phyloP scores from a whole-genome alignment of 73 alveolate species.

The Paramecium sonneborni region DNA sequence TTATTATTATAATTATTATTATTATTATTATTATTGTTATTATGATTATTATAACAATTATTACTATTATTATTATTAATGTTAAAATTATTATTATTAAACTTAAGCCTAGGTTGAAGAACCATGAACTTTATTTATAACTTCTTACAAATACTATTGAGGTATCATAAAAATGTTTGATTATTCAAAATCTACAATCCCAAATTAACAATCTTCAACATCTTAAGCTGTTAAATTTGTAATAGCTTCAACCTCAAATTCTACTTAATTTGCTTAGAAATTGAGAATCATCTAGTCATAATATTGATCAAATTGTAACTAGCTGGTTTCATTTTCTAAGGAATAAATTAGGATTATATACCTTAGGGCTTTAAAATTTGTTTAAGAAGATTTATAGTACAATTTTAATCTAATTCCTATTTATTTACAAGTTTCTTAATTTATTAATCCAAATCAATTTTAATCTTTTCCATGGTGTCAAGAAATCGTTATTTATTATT shows the following conservation, averaged over 20 bases:
- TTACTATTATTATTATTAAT: background rate
- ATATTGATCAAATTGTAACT: background rate
- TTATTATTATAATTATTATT: background rate
- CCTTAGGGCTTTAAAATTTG: slow-evolving; percentile 25
- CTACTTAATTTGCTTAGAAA: slow-evolving; percentile 23
- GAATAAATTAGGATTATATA: background rate
- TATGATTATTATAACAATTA: background rate
- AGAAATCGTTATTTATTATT: slow-evolving; percentile 16
- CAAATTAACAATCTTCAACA: slow-evolving; percentile 51
- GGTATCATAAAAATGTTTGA: background rate
- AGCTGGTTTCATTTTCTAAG: background rate
- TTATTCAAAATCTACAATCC: slow-evolving; percentile 47
- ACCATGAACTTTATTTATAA: slow-evolving; percentile 1
- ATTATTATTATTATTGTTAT: background rate
- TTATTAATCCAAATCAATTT: background rate
- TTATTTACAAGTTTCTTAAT: background rate
- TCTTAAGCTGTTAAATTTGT: slow-evolving; percentile 9
- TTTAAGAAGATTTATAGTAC: background rate
- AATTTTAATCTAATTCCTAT: background rate
- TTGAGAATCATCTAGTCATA: background rate
- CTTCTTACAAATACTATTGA: slow-evolving; percentile 19
- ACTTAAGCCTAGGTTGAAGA: background rate
- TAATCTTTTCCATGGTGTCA: slow-evolving; percentile 34
- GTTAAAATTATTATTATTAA: background rate
- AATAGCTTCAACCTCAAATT: slow-evolving; percentile 49